Evolutionary conservation across 78 protist species (phyloP).

Genomic region (Speleostelium caveatum): DNA sequence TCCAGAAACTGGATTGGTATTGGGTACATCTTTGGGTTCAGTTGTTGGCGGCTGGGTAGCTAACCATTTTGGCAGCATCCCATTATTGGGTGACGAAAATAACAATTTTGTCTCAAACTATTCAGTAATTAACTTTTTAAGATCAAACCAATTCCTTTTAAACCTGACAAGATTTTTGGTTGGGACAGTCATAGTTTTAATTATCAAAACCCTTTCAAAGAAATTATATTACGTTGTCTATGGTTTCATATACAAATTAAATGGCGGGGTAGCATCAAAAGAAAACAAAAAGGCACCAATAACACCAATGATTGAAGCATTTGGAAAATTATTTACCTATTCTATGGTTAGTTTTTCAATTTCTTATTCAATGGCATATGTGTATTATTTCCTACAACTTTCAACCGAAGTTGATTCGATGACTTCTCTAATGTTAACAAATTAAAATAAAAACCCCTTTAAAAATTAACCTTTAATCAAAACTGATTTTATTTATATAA

Average conservation of each 20-base stretch:
- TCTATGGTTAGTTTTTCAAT: conserved; percentile 21
- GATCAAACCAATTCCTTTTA: neutral
- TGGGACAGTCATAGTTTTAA: conserved; percentile 39
- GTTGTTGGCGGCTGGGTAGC: conserved; percentile 15
- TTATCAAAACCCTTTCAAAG: conserved; percentile 44
- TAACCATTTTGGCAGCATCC: neutral
- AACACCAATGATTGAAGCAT: conserved; percentile 56
- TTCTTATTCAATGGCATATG: neutral
- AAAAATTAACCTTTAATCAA: no score
- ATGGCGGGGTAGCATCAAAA: no score
- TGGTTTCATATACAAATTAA: neutral
- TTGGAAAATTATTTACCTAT: conserved; percentile 49
- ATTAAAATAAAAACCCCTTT: no score
- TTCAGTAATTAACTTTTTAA: neutral
- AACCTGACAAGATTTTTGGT: neutral
- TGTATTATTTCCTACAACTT: neutral
- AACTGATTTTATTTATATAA: no score
- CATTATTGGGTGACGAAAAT: neutral
- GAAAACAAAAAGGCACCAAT: neutral
- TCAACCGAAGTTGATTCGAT: neutral
- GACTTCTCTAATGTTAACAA: no score
- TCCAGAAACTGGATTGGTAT: conserved; percentile 67
- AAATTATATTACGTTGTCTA: conserved; percentile 32
- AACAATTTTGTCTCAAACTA: neutral
- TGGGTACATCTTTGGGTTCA: conserved; percentile 47